A percentile compares a stretch with the other conserved stretches of the same genome.
phyloP scores from a whole-genome alignment of 805 yeast species.

The Candida manassasensis region DNA sequence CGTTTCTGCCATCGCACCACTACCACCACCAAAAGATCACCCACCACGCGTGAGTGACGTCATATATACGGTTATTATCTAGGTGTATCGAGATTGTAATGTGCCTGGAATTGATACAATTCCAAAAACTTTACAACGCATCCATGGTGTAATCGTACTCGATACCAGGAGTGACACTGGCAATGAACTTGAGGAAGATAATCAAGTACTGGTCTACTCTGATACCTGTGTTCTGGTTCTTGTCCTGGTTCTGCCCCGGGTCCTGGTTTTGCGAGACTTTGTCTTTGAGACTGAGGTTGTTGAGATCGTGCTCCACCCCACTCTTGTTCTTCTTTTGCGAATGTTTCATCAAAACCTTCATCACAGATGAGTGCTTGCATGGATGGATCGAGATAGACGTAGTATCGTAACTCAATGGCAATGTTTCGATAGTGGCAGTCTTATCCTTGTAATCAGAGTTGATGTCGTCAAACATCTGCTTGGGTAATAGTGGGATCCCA shows the following conservation, averaged over 20 bases:
- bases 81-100: no score
- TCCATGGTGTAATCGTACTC: slow-evolving; percentile 99
- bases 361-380: slow-evolving; percentile 90
- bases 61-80: no score
- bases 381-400: slow-evolving; percentile 92
- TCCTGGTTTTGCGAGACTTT: slow-evolving; percentile 12
- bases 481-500: slow-evolving; percentile 83
- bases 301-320: slow-evolving; percentile 37
- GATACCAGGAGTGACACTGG: slow-evolving; percentile 96
- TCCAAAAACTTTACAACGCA: slow-evolving; percentile 58
- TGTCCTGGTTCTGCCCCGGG: slow-evolving; percentile 3
- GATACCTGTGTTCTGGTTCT: slow-evolving; percentile 35
- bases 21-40: no score
- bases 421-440: slow-evolving; percentile 91
- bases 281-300: slow-evolving; percentile 45
- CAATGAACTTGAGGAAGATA: slow-evolving; percentile 86
- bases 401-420: slow-evolving; percentile 75
- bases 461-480: slow-evolving; percentile 92
- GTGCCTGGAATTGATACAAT: no score
- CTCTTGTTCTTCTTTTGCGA: slow-evolving; percentile 47
- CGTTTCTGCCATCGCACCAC: no score
- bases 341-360: slow-evolving; percentile 76
- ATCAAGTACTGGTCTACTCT: slow-evolving; percentile 89
- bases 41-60: no score
- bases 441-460: slow-evolving; percentile 88